phyloP scores from a whole-genome alignment of 768 basidiomycete species.

The Phanerodontia chrysosporium region DNA sequence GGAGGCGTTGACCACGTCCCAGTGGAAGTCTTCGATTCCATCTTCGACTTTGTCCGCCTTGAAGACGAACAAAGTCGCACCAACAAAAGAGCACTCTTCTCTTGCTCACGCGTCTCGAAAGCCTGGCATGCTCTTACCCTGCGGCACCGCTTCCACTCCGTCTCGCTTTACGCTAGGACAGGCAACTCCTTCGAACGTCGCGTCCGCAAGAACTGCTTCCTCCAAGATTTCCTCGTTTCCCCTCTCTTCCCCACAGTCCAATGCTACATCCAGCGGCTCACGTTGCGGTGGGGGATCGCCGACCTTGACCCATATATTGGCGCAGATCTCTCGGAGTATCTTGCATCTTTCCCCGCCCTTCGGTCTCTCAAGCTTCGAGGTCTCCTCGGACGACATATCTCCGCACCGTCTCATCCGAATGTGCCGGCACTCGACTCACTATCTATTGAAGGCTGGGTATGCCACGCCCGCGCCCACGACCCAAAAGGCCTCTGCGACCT shows the following conservation, averaged over 20 bases:
- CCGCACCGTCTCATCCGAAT: not conserved
- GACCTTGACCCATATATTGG: not conserved
- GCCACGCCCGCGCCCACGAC: not conserved
- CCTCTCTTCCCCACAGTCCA: not conserved
- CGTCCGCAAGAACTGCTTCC: not conserved
- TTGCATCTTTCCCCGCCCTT: not conserved
- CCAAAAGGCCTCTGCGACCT: not conserved
- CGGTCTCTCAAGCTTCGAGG: not conserved
- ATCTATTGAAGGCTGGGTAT: not conserved
- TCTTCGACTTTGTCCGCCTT: not conserved
- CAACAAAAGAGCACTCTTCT: not conserved
- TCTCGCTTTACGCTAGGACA: not conserved
- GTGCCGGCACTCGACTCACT: not conserved
- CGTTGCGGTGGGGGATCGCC: not conserved
- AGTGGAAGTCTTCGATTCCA: not conserved
- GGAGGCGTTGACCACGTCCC: not conserved
- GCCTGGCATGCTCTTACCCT: not conserved
- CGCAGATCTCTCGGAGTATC: not conserved
- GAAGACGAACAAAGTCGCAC: not conserved
- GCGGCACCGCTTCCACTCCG: not conserved
- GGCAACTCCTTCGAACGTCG: not conserved
- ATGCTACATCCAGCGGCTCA: not conserved
- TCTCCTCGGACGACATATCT: not conserved
- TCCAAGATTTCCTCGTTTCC: not conserved
- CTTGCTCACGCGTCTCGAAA: not conserved